These are phyloP conservation scores for Boechera stricta DNA, from an alignment of 345 rosid genomes.

Conservation along the genomic window DNA sequence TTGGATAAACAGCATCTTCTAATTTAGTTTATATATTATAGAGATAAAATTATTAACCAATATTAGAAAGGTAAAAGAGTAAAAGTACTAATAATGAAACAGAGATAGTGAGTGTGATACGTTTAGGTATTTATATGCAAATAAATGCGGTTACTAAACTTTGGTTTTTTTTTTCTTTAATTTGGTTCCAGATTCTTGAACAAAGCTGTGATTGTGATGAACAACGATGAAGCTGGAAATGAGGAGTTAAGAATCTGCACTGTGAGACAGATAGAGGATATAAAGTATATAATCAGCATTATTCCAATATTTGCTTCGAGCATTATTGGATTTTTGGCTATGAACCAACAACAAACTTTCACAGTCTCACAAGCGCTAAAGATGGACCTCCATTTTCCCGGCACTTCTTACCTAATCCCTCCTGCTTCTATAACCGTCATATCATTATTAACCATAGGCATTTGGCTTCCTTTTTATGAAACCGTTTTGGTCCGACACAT, in stretches of 20 bases:
- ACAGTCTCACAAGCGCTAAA: constrained; percentile 53
- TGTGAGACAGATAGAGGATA: constrained; percentile 54
- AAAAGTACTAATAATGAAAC: not conserved
- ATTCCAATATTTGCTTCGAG: constrained; percentile 54
- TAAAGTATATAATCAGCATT: constrained; percentile 50
- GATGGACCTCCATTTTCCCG: constrained; percentile 51
- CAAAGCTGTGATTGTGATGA: constrained; percentile 50
- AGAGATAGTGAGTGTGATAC: not conserved
- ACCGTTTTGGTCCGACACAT: constrained; percentile 44
- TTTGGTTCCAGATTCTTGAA: constrained; percentile 49
- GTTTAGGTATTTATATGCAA: not conserved
- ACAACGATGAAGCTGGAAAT: constrained; percentile 41
- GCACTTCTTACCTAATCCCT: constrained; percentile 52
- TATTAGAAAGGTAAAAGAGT: no score
- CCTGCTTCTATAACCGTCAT: constrained; percentile 52
- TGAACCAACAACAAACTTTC: constrained; percentile 52
- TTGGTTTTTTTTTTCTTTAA: not conserved
- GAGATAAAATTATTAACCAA: no score
- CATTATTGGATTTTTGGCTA: constrained; percentile 51
- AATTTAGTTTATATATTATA: no score
- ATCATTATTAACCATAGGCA: constrained; percentile 39
- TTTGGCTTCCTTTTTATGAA: constrained; percentile 57
- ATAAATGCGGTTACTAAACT: not conserved
- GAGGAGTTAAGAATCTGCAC: constrained; percentile 49
- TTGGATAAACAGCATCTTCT: no score